Conservation (phyloP, 176 grass and related monocot genomes). For the Carex kokanica region DNA sequence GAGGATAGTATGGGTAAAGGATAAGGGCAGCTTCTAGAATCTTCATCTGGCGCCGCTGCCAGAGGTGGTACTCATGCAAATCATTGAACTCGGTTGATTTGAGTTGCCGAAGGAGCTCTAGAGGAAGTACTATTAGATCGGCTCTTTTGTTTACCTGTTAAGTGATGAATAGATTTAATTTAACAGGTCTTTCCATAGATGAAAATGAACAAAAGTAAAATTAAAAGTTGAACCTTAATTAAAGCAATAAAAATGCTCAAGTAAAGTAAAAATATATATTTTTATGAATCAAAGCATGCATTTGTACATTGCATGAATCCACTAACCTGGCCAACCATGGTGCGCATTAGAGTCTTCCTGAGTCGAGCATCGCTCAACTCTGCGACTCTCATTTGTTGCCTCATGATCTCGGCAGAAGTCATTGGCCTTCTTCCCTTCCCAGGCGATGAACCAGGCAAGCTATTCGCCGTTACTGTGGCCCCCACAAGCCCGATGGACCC, state of each 20-base stretch:
- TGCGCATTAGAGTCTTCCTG: constrained; percentile 71
- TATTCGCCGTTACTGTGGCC: background rate
- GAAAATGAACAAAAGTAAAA: background rate
- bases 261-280: background rate
- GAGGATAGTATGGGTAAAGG: constrained; percentile 54
- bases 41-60: constrained; percentile 82
- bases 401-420: constrained; percentile 92
- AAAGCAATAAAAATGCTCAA: background rate
- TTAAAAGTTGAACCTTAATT: background rate
- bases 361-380: constrained; percentile 72
- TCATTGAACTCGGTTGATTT: constrained; percentile 61
- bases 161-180: background rate
- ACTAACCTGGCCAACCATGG: constrained; percentile 65
- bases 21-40: constrained; percentile 76
- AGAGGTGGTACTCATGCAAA: constrained; percentile 72
- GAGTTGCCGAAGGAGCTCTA: constrained; percentile 92
- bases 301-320: background rate
- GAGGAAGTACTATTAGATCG: constrained; percentile 69
- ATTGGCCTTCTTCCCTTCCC: constrained; percentile 56
- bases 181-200: background rate
- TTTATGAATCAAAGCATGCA: background rate
- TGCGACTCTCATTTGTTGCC: constrained; percentile 81
- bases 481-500: constrained; percentile 1
- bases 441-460: constrained; percentile 31
- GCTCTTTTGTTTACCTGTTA: constrained; percentile 51